A percentile compares a stretch with the other conserved stretches of the same genome.
phyloP scores from a whole-genome alignment of 1,139 yeast genomes.

The Blastobotrys capitulatus region DNA sequence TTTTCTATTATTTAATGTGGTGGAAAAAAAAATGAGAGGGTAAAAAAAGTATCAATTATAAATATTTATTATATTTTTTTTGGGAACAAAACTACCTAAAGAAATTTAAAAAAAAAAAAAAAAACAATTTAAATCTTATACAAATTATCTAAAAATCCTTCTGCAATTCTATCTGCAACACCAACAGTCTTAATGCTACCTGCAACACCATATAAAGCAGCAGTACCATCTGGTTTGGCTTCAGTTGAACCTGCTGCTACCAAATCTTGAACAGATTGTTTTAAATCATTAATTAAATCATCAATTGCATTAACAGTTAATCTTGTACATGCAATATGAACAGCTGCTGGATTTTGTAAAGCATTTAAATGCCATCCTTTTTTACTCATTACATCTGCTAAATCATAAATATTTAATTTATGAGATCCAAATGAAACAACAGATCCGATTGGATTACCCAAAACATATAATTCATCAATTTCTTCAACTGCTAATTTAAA shows the following conservation, averaged over 20 bases:
- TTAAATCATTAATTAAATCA: conserved; percentile 54
- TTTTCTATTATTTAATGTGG: neutral
- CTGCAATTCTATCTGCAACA: conserved; percentile 74
- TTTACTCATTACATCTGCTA: conserved; percentile 61
- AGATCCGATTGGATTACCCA: conserved; percentile 82
- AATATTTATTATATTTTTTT: neutral
- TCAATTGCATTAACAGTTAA: conserved; percentile 61
- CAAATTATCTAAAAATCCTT: conserved; percentile 72
- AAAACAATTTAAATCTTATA: conserved; percentile 41
- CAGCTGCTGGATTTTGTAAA: conserved; percentile 82
- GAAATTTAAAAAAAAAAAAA: neutral
- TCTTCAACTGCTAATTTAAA: conserved; percentile 46
- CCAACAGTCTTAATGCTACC: conserved; percentile 82
- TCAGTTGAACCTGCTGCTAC: conserved; percentile 30
- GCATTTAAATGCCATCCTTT: conserved; percentile 90
- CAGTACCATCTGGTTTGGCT: conserved; percentile 45
- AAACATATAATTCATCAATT: conserved; percentile 51
- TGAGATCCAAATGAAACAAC: conserved; percentile 71
- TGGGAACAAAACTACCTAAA: neutral
- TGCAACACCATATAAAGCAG: conserved; percentile 92
- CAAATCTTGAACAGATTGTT: conserved; percentile 43
- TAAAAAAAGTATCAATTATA: neutral
- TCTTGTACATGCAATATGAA: conserved; percentile 82
- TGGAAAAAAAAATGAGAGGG: neutral
- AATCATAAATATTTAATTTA: conserved; percentile 58